A percentile compares a stretch with the other conserved stretches of the same genome.
phyloP scores from a whole-genome alignment of 1,284 basidiomycete species.

The Boletellus deceptivus region DNA sequence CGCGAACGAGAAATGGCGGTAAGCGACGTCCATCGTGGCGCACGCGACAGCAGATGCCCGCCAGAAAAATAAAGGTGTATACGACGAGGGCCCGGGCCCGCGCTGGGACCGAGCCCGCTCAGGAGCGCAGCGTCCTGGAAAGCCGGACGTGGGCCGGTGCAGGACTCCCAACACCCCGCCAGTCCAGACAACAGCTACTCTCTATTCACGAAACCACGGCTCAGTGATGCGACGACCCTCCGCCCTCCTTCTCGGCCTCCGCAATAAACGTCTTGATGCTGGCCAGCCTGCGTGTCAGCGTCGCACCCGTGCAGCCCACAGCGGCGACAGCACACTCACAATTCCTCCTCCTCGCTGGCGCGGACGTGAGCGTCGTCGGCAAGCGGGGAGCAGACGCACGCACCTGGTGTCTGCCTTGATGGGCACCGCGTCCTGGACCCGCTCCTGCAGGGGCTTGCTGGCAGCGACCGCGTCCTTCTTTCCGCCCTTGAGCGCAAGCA shows the following conservation, averaged over 20 bases:
- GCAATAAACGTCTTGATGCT: conserved; percentile 76
- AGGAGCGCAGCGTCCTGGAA: too few relatives aligned
- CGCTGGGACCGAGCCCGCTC: too few relatives aligned
- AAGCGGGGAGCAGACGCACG: conserved; percentile 24
- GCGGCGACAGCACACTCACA: conserved; percentile 48
- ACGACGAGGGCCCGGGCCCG: too few relatives aligned
- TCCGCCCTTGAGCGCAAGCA: conserved; percentile 52
- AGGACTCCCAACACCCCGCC: conserved; percentile 10
- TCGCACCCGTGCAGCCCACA: conserved; percentile 27
- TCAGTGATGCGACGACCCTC: conserved; percentile 35
- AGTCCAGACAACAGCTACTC: too few relatives aligned
- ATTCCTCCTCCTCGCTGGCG: conserved; percentile 64
- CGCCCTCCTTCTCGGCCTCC: conserved; percentile 72
- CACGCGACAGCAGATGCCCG: too few relatives aligned
- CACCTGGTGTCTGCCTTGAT: conserved; percentile 65
- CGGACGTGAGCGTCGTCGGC: conserved; percentile 6
- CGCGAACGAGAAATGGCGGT: not conserved
- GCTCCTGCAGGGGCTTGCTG: conserved; percentile 45
- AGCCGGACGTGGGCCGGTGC: too few relatives aligned
- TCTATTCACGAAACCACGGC: too few relatives aligned
- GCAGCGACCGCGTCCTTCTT: conserved; percentile 45
- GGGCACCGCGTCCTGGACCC: conserved; percentile 60
- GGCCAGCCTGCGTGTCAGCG: conserved; percentile 45
- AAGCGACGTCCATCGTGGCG: too few relatives aligned
- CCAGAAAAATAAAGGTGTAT: too few relatives aligned